Conservation (phyloP, 2,329 filamentous ascomycete genomes). For the Metarhizium rileyi region DNA sequence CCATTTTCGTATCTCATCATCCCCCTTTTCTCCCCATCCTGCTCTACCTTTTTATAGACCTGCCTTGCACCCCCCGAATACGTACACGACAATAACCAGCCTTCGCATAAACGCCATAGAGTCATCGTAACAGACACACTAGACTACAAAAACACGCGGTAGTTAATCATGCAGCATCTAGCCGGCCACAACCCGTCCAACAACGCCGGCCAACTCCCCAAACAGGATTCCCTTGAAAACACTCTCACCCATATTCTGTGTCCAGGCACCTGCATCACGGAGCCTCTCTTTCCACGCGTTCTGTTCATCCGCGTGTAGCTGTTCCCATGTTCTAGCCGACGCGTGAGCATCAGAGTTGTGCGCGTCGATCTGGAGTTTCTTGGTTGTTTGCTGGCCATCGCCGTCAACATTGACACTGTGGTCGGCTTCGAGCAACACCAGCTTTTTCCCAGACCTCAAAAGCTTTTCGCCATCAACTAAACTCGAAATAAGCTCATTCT, state of each 20-base stretch:
- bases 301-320: conserved; percentile 54
- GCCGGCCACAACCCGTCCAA: conserved; percentile 41
- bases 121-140: not conserved
- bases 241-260: conserved; percentile 65
- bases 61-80: not conserved
- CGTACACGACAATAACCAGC: not conserved
- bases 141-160: not conserved
- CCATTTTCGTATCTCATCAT: not conserved
- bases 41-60: not conserved
- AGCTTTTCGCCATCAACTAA: conserved; percentile 24
- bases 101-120: not conserved
- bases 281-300: conserved; percentile 61
- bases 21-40: not conserved
- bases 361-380: conserved; percentile 29
- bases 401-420: not conserved
- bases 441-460: conserved; percentile 24
- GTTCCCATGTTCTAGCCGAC: conserved; percentile 58
- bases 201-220: conserved; percentile 55
- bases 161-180: conserved; percentile 11
- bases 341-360: conserved; percentile 39
- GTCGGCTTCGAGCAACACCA: conserved; percentile 25
- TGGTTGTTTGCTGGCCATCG: not conserved
- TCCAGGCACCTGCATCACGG: conserved; percentile 65
- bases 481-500: conserved; percentile 25
- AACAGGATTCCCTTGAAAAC: conserved; percentile 73